Base-by-base conservation (phyloP, 495 filamentous ascomycete genomes). In the Aspergillus leporis region DNA sequence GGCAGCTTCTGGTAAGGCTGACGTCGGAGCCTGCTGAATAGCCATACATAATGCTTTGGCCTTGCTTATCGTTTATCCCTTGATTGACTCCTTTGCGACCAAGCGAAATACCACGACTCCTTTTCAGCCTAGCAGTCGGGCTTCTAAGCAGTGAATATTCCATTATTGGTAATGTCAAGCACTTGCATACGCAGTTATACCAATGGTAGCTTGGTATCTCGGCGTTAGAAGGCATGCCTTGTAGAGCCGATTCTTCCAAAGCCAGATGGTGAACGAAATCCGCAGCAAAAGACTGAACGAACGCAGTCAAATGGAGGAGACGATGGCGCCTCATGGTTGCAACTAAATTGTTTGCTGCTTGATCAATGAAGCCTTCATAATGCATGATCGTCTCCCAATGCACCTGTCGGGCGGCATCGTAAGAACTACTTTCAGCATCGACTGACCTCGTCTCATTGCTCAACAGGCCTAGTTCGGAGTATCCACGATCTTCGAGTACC, bases 301-400 rank as follows among this genome's bases (percentile, higher is more conserved):
- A 55, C 1, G 38, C 31, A 10, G 57, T 50, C 18, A 69, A 4
- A n/a, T 63, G 59, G 0, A 65, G 0, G 12, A 25, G 41, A 0
- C 52, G 56, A 22, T 65, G 55, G 23, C 45, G 21, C 31, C 52
- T 45, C 6, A 69, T n/a, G 1, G 59, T 52, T 4, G 14, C 9
- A 5, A 65, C 8, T 5, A 69, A 56, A 10, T 58, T 49, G 16
- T 41, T 4, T 28, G 50, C 28, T 0, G 55, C 30, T 2, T 2
- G 38, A 36, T 69, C 64, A 50, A 61, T 60, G n/a, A 51, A 38
- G 3, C 58, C 58, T 34, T 65, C 61, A 38, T 61, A 62, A 23
- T 60, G 53, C 5, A n/a, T 1, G 0, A 43, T 53, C 14, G 19
- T 10, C 23, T 50, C 40, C 5, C 36, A 36, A 23, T 45, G 16